Conservation (phyloP, 2,329 filamentous ascomycete species). For the Helminthosporium solani region DNA sequence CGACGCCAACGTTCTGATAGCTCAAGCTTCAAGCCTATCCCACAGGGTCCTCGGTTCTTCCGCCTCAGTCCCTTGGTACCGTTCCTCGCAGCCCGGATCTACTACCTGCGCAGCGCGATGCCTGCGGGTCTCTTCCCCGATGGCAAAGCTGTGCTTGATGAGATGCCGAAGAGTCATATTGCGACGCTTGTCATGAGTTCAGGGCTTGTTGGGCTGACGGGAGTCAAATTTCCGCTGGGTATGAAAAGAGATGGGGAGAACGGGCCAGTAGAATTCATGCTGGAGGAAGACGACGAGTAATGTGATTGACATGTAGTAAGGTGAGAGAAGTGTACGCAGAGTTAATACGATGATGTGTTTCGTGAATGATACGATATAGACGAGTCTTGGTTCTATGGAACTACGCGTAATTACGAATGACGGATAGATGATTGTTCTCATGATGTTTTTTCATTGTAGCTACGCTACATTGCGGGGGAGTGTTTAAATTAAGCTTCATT, state of each 20-base stretch:
- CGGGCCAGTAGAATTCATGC: conserved; percentile 15
- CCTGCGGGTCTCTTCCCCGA: conserved; percentile 21
- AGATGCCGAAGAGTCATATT: conserved; percentile 33
- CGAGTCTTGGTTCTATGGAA: too few species aligned
- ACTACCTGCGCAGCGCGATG: conserved; percentile 30
- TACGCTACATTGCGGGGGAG: too few species aligned
- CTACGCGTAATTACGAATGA: too few species aligned
- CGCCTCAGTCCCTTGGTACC: conserved; percentile 34
- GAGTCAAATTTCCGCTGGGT: conserved; percentile 21
- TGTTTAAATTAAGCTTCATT: too few species aligned
- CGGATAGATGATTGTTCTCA: too few species aligned
- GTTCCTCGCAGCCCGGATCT: conserved; percentile 36
- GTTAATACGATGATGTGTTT: too few species aligned
- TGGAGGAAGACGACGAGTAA: conserved; percentile 12
- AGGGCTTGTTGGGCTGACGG: conserved; percentile 37
- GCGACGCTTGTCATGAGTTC: conserved; percentile 36
- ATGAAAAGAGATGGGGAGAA: conserved; percentile 16
- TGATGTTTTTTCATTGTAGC: too few species aligned
- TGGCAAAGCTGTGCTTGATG: conserved; percentile 27
- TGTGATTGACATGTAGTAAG: too few species aligned
- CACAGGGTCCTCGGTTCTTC: conserved; percentile 32
- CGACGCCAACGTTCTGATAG: conserved; percentile 24
- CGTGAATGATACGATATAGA: too few species aligned
- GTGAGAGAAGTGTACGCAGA: too few species aligned
- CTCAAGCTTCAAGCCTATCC: conserved; percentile 12